Conservation (phyloP, 495 filamentous ascomycete genomes). For the Cryomyces minteri region DNA sequence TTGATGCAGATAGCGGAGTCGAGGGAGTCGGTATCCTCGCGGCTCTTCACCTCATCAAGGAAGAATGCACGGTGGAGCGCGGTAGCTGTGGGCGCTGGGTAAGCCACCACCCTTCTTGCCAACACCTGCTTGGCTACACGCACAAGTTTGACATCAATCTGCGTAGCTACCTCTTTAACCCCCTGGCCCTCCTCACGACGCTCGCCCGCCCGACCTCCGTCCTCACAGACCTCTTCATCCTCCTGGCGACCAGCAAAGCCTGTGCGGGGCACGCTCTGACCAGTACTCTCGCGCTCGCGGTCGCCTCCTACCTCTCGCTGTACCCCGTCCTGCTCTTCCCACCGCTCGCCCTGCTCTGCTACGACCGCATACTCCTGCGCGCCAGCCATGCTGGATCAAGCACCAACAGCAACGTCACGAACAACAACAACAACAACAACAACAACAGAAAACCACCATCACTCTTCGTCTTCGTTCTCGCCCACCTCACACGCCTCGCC, state of each 20-base stretch:
- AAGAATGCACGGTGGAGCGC: constrained; percentile 63
- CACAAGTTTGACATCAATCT: neutral
- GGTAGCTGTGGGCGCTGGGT: constrained; percentile 64
- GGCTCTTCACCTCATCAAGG: constrained; percentile 57
- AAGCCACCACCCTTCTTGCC: constrained; percentile 8
- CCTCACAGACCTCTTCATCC: constrained; percentile 76
- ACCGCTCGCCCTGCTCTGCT: constrained; percentile 64
- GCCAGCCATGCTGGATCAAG: constrained; percentile 1
- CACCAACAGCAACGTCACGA: constrained; percentile 9
- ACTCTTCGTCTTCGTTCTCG: constrained; percentile 2
- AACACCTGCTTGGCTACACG: neutral
- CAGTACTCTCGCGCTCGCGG: constrained; percentile 67
- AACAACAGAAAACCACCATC: neutral
- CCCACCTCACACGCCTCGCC: constrained; percentile 16
- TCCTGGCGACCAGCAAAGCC: constrained; percentile 69
- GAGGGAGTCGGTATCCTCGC: constrained; percentile 51
- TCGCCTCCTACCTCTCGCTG: constrained; percentile 80
- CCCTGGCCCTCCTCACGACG: constrained; percentile 84
- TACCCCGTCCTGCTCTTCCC: constrained; percentile 78
- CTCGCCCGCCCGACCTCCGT: constrained; percentile 81
- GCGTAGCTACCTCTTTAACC: constrained; percentile 76
- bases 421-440: constrained; percentile 11
- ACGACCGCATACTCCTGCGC: constrained; percentile 34
- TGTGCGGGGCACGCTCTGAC: constrained; percentile 53
- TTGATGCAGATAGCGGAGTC: constrained; percentile 70